Base-by-base conservation (phyloP, 768 basidiomycete genomes). In the Russula foetens region DNA sequence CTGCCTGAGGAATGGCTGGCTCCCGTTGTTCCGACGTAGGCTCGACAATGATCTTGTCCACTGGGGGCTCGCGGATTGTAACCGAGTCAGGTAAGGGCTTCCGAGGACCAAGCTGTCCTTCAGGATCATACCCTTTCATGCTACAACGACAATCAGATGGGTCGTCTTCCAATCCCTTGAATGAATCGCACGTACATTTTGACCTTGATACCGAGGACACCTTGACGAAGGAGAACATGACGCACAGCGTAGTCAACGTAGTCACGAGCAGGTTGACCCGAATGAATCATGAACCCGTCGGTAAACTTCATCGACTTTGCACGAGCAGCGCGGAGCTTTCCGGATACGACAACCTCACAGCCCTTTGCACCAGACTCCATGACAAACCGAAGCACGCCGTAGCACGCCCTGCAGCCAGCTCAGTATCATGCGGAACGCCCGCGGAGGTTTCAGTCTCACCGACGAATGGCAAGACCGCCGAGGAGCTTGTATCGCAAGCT, bases 271-370 rank as follows among this genome's bases (percentile, higher is more conserved):
- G 97, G 97, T 79, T 99, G 97, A 84, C 95, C 95, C 65, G 96
- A 97, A 82, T 93, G 91, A 71, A 93, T 91, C 91, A 93, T 93
- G 88, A 98, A 98, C 57, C 97, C 97, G 71, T 99, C 97, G 72
- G 95, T 98, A 80, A 99, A 98, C 78, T 99, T 99, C 97, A 99
- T 99, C 21, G 93, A 91, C 79, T 99, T 99, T 71, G 97, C 97
- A 83, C 96, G 94, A 67, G 97, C 97, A 67, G 96, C 97, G 73
- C 97, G 93, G 72, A 99, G 92, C 77, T 99, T 99, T 73, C 97
- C 97, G 65, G 96, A 98, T 66, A 99, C 95, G 72, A 98, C 92
- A 65, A 99, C 97, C 77, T 99, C 97, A 72, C 95, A 98, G 75
- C 97, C 97, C 80, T 99, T 99, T 67, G 97, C 97, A 69, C 92